phyloP scores from a whole-genome alignment of 2,329 filamentous ascomycete genomes.

The Ceratocystis smalleyi region DNA sequence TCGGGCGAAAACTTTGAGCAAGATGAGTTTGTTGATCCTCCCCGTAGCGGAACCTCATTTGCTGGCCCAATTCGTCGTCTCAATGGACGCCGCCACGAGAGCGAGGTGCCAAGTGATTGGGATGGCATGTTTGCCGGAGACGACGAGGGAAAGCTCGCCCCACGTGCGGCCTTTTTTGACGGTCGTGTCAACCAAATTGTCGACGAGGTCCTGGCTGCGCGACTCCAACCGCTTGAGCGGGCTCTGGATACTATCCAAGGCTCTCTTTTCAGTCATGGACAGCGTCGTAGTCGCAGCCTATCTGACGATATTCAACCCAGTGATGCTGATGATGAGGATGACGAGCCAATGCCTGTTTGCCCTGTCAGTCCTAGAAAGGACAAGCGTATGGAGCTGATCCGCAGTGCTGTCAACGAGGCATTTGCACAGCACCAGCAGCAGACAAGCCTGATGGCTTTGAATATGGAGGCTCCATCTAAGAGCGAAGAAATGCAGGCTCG shows the following conservation, averaged over 20 bases:
- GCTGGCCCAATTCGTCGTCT: conserved; percentile 45
- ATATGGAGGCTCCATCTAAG: conserved; percentile 36
- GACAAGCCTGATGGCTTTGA: conserved; percentile 27
- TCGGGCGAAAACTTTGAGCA: conserved; percentile 32
- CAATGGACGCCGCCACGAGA: conserved; percentile 32
- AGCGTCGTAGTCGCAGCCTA: conserved; percentile 46
- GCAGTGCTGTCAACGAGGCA: conserved; percentile 56
- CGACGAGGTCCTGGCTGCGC: conserved; percentile 57
- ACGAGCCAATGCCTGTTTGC: conserved; percentile 49
- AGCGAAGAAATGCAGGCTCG: conserved; percentile 44
- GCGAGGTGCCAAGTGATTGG: conserved; percentile 66
- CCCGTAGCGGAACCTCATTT: conserved; percentile 43
- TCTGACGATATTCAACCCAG: conserved; percentile 62
- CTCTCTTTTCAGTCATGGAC: conserved; percentile 45
- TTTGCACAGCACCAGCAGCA: conserved; percentile 35
- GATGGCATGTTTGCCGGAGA: conserved; percentile 69
- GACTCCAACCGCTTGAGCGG: conserved; percentile 66
- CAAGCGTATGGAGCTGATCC: conserved; percentile 69
- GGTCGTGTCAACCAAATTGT: conserved; percentile 78
- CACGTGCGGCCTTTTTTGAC: conserved; percentile 77
- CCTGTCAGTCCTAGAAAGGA: conserved; percentile 66
- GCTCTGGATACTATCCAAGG: conserved; percentile 60
- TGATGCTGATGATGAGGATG: conserved; percentile 89
- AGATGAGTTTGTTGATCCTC: conserved; percentile 47
- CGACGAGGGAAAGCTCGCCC: conserved; percentile 69